phyloP scores from a whole-genome alignment of 371 early-diverging fungal species.

The Mortierella sp. region DNA sequence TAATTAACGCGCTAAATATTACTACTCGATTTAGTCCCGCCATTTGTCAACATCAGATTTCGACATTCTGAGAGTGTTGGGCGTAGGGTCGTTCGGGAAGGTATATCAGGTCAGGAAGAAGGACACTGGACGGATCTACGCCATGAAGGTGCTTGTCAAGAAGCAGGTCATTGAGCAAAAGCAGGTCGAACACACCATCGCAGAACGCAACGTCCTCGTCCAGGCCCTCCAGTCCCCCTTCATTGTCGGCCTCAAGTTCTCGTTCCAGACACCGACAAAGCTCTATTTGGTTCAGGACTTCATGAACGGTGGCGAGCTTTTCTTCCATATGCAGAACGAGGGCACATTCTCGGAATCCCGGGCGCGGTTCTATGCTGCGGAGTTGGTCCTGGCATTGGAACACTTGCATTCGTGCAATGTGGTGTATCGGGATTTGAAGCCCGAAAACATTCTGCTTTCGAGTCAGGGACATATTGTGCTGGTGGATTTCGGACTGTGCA shows the following conservation, averaged over 20 bases:
- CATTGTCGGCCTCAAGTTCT: slow-evolving; percentile 75
- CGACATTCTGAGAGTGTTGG: slow-evolving; percentile 80
- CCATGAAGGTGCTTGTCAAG: slow-evolving; percentile 89
- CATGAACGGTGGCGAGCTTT: slow-evolving; percentile 83
- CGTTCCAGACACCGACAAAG: slow-evolving; percentile 75
- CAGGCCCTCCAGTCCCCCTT: slow-evolving; percentile 70
- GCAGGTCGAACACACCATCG: slow-evolving; percentile 79
- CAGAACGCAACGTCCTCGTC: slow-evolving; percentile 85
- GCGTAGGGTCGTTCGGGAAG: slow-evolving; percentile 88
- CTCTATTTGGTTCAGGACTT: slow-evolving; percentile 82
- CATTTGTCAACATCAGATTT: slow-evolving; percentile 74
- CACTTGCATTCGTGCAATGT: slow-evolving; percentile 75
- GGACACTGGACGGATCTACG: slow-evolving; percentile 82
- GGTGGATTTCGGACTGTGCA: slow-evolving; percentile 86
- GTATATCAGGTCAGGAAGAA: slow-evolving; percentile 85
- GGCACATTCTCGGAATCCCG: slow-evolving; percentile 67
- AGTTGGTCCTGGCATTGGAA: slow-evolving; percentile 75
- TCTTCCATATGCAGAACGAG: slow-evolving; percentile 72
- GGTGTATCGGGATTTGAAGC: slow-evolving; percentile 76
- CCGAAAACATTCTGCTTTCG: slow-evolving; percentile 72
- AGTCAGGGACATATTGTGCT: slow-evolving; percentile 78
- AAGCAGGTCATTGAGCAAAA: slow-evolving; percentile 77
- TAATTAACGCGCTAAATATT: neutral
- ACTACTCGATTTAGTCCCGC: slow-evolving; percentile 28
- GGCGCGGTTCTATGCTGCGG: slow-evolving; percentile 75